Evolutionary conservation across 2,329 filamentous ascomycete species (phyloP).

Genomic region (Amylocarpus encephaloides): DNA sequence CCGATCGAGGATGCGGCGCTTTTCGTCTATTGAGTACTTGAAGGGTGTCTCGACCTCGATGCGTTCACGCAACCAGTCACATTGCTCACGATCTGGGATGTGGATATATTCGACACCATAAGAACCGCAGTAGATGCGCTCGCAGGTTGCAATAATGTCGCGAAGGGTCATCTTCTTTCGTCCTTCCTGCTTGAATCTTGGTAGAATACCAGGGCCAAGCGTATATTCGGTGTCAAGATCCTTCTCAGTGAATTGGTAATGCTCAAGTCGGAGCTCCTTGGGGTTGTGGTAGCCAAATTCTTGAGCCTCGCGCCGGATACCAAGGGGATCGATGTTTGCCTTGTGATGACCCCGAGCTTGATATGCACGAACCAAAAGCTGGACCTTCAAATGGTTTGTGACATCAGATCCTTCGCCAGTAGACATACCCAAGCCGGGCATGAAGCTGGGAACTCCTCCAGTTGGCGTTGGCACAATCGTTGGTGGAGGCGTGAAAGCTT

Average conservation of each 20-base stretch:
- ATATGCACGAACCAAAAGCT: constrained; percentile 93
- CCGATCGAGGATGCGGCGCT: constrained; percentile 93
- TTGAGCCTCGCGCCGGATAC: constrained; percentile 79
- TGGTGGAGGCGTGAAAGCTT: constrained; percentile 93
- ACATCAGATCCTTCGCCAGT: constrained; percentile 71
- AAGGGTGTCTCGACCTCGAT: constrained; percentile 91
- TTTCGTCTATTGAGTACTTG: constrained; percentile 97
- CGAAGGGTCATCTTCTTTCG: constrained; percentile 94
- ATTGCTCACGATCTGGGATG: constrained; percentile 94
- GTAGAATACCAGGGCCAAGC: constrained; percentile 89
- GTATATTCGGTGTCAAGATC: constrained; percentile 89
- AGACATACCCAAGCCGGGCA: constrained; percentile 61
- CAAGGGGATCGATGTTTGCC: constrained; percentile 92
- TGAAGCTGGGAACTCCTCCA: constrained; percentile 67
- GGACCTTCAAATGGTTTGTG: constrained; percentile 95
- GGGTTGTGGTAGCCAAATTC: constrained; percentile 82
- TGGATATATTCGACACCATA: constrained; percentile 98
- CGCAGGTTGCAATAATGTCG: constrained; percentile 88
- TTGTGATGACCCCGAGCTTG: constrained; percentile 98
- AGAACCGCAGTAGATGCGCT: constrained; percentile 94
- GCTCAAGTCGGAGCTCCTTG: constrained; percentile 85
- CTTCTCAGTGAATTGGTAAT: constrained; percentile 92
- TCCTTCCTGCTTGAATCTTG: constrained; percentile 81
- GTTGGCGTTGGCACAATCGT: constrained; percentile 79
- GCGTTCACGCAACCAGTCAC: constrained; percentile 95